phyloP scores from a whole-genome alignment of 345 rosid genomes.

The Brassica rapa region DNA sequence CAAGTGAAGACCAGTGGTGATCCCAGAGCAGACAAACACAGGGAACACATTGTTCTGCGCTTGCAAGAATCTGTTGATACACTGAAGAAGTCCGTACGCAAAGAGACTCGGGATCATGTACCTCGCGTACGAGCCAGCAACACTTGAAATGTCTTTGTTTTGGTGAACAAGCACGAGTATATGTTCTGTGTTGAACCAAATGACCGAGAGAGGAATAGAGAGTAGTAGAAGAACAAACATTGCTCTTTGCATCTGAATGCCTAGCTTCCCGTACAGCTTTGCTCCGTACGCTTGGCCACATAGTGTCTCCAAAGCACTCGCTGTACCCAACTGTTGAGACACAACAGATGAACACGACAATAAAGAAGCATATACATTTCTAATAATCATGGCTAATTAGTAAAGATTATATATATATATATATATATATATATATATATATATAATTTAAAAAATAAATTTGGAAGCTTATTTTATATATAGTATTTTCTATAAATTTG shows the following conservation, averaged over 20 bases:
- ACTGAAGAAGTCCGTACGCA: constrained; percentile 47
- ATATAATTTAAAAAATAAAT: background rate
- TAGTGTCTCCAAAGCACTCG: background rate
- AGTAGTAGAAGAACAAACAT: background rate
- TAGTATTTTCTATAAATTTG: background rate
- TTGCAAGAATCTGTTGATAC: constrained; percentile 51
- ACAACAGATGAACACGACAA: background rate
- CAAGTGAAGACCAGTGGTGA: constrained; percentile 46
- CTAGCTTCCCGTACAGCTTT: background rate
- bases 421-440: too few species aligned
- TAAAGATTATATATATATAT: too few species aligned
- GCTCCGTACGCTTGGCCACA: background rate
- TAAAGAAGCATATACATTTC: background rate
- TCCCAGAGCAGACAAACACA: constrained; percentile 49
- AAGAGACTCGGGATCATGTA: constrained; percentile 52
- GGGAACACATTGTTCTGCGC: constrained; percentile 56
- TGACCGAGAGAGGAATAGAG: background rate
- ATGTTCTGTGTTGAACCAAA: constrained; percentile 24
- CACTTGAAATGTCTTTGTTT: constrained; percentile 44
- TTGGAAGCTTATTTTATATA: background rate
- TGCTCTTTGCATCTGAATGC: background rate
- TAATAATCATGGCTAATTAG: background rate
- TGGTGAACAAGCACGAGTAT: constrained; percentile 14
- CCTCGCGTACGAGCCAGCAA: constrained; percentile 48
- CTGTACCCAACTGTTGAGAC: background rate